Base-by-base conservation (phyloP, 495 filamentous ascomycete species). In the Xylona heveae region DNA sequence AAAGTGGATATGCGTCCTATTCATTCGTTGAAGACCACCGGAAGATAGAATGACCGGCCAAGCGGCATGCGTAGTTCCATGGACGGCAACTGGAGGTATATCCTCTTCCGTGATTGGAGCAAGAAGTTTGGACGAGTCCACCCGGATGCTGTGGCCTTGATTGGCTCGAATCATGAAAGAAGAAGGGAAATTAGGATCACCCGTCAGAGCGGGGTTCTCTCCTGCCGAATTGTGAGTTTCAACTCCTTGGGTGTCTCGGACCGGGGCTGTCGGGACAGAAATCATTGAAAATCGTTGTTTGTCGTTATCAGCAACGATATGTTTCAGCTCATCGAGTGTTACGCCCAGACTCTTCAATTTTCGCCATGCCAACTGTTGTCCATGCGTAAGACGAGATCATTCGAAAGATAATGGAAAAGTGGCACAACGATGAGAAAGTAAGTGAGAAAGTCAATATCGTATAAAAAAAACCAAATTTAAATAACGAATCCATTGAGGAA, bases 131-230 rank as follows among this genome's bases (percentile, higher is more conserved):
- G 71, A 68, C 18, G 66, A 65, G 15, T 74, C 70, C 26, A 97
- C 53, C 29, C 57, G 59, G 48, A 83, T 67, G 42, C 58, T 66
- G 56, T 94, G 88, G 30, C 88, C 88, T 55, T 97, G 88, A 39
- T 79, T 88, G 1, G 88, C 88, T 45, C 88, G 83, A 57, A 97
- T 92, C 9, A 91, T 57, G 58, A 68, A 95, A 47, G 78, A 55
- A 1, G 63, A 47, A 0, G 78, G 67, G 24, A 74, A 54, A 6
- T 50, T 51, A 9, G 23, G 32, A 21, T 39, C 46, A 3, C 38
- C 42, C 20, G 44, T 38, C 5, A 16, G 25, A 5, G 35, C n/a
- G 2, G 38, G 28, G 19, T 18, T 33, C 18, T 25, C 26, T 12
- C 14, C 28, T 20, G 19, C 33, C 35, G 35, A 36, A 8, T 44